Percentiles rank a stretch among this genome's conserved stretches.
These are phyloP conservation scores for Globisporangium paroecandrum DNA, from an alignment of 352 stramenopile species.

Conservation along the genomic window DNA sequence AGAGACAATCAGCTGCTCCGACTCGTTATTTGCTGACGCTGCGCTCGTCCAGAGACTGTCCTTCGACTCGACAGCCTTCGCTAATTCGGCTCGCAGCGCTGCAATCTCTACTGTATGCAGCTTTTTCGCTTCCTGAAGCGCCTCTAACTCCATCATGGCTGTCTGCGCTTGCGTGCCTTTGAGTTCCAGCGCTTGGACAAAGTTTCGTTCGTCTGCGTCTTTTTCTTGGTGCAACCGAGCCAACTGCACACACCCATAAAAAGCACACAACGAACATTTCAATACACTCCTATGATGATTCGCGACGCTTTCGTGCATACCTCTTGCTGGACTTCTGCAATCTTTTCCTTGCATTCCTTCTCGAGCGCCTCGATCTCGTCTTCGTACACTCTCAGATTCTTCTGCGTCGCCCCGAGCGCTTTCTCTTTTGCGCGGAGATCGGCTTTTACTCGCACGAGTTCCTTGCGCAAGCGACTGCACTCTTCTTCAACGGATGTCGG, in stretches of 20 bases:
- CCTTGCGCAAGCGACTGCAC: constrained; percentile 40
- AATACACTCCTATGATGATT: not conserved
- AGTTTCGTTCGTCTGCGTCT: constrained; percentile 65
- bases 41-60: constrained; percentile 67
- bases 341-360: constrained; percentile 65
- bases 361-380: constrained; percentile 78
- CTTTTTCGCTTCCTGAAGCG: constrained; percentile 31
- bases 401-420: constrained; percentile 45
- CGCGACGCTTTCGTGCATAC: constrained; percentile 16
- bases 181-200: constrained; percentile 65
- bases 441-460: constrained; percentile 42
- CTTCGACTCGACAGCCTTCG: constrained; percentile 53
- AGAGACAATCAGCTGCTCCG: constrained; percentile 55
- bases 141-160: constrained; percentile 38
- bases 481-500: constrained; percentile 24
- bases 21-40: constrained; percentile 64
- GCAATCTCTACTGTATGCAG: constrained; percentile 38
- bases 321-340: constrained; percentile 59
- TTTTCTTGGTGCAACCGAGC: constrained; percentile 54
- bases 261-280: not conserved
- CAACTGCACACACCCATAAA: constrained; percentile 21
- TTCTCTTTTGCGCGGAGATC: constrained; percentile 69
- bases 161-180: constrained; percentile 64
- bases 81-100: constrained; percentile 43
- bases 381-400: constrained; percentile 61